Conservation (phyloP, 495 filamentous ascomycete species). For the Trichoderma asperelloides region DNA sequence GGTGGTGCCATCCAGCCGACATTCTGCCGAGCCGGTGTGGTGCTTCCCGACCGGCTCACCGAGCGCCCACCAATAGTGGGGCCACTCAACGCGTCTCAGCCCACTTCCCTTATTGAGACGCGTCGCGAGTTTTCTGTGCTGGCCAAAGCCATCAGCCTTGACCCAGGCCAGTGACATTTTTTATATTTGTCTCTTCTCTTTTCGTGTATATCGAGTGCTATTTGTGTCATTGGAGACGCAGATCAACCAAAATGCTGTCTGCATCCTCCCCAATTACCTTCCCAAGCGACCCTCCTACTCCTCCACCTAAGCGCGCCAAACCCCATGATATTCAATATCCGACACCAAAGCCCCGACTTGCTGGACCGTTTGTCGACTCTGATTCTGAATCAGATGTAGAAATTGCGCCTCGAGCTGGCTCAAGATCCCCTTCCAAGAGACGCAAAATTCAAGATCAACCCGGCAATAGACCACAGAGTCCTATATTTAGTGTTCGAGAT, state of each 20-base stretch:
- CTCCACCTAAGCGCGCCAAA: conserved; percentile 30
- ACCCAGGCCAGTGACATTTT: neutral
- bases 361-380: conserved; percentile 37
- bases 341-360: conserved; percentile 21
- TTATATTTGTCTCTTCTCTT: neutral
- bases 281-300: conserved; percentile 46
- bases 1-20: neutral
- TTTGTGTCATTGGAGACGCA: neutral
- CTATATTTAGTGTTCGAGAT: conserved; percentile 4
- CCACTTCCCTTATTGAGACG: neutral
- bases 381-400: conserved; percentile 33
- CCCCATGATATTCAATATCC: conserved; percentile 13
- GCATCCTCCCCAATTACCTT: conserved; percentile 54
- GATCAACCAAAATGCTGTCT: conserved; percentile 16
- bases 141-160: neutral
- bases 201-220: neutral
- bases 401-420: conserved; percentile 14
- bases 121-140: neutral
- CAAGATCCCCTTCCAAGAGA: conserved; percentile 31
- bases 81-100: conserved; percentile 3
- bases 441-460: conserved; percentile 20
- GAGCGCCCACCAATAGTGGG: neutral
- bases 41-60: neutral
- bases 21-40: neutral
- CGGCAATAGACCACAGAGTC: conserved; percentile 1